These are phyloP conservation scores for Xanthoparmelia taractica DNA, from an alignment of 495 filamentous ascomycete species.

Conservation along the genomic window DNA sequence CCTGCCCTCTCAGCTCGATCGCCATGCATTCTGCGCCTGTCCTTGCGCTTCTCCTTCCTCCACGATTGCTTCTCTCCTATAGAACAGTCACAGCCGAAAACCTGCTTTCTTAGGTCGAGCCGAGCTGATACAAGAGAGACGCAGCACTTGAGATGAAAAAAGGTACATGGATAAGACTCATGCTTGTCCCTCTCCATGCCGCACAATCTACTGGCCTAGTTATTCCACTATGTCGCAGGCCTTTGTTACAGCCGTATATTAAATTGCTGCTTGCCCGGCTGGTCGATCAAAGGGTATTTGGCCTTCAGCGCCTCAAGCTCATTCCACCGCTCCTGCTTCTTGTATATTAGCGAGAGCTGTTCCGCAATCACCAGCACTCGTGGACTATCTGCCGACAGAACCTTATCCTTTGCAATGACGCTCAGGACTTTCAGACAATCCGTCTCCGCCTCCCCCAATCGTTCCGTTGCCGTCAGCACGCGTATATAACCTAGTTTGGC, in stretches of 20 bases:
- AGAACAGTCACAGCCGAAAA: not conserved
- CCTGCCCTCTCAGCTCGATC: too few species aligned
- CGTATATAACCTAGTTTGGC: constrained; percentile 20
- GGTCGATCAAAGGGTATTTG: not conserved
- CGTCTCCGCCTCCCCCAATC: constrained; percentile 17
- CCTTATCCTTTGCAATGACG: constrained; percentile 5
- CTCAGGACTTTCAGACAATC: constrained; percentile 17
- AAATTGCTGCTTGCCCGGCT: not conserved
- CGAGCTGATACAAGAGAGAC: not conserved
- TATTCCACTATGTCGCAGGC: too few species aligned
- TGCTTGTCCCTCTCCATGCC: not conserved
- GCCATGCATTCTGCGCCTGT: not conserved
- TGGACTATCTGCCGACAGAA: too few species aligned
- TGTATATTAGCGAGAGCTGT: constrained; percentile 24
- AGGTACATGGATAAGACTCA: not conserved
- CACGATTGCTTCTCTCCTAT: not conserved
- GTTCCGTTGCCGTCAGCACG: constrained; percentile 16
- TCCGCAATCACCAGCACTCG: constrained; percentile 19
- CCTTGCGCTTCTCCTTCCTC: not conserved
- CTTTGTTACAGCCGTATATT: not conserved
- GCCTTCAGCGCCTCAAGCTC: constrained; percentile 18
- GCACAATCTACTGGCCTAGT: not conserved
- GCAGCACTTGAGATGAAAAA: not conserved
- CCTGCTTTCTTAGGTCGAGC: not conserved
- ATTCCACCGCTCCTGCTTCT: constrained; percentile 15